Percentiles rank a stretch among this genome's conserved stretches.
Evolutionary conservation across 2,329 filamentous ascomycete species (phyloP).

Genomic region (Didymella exigua): DNA sequence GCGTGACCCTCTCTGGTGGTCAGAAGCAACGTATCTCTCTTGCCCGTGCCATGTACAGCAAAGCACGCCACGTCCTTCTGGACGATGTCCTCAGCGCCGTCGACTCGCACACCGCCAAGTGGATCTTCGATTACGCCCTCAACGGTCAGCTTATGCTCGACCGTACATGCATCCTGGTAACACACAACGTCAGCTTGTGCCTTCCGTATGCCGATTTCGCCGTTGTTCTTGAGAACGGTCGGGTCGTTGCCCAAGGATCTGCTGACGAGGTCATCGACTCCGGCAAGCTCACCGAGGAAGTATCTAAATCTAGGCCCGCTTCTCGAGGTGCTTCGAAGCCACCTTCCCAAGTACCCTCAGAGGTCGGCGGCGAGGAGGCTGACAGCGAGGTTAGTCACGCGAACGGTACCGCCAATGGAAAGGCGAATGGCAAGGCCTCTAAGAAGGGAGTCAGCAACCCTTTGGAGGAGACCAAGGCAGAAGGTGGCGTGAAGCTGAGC

Average conservation of each 20-base stretch:
- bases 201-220: constrained; percentile 80
- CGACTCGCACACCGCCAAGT: constrained; percentile 95
- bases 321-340: constrained; percentile 74
- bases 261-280: constrained; percentile 79
- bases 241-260: constrained; percentile 75
- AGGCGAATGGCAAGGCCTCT: constrained; percentile 50
- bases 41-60: constrained; percentile 95
- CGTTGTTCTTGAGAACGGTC: constrained; percentile 86
- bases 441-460: constrained; percentile 57
- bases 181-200: constrained; percentile 91
- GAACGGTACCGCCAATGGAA: constrained; percentile 56
- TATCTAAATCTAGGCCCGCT: constrained; percentile 73
- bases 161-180: constrained; percentile 92
- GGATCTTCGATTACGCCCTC: constrained; percentile 95
- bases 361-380: constrained; percentile 58
- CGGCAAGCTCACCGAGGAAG: constrained; percentile 87
- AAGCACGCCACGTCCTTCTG: constrained; percentile 85
- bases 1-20: constrained; percentile 92
- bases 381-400: constrained; percentile 47
- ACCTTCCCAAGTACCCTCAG: constrained; percentile 79
- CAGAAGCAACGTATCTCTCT: constrained; percentile 98
- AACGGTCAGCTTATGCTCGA: constrained; percentile 85
- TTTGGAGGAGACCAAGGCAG: constrained; percentile 73
- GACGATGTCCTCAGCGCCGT: constrained; percentile 97
- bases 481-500: constrained; percentile 83